Base-by-base conservation (phyloP, 768 basidiomycete genomes). In the Dendrothele bispora region DNA sequence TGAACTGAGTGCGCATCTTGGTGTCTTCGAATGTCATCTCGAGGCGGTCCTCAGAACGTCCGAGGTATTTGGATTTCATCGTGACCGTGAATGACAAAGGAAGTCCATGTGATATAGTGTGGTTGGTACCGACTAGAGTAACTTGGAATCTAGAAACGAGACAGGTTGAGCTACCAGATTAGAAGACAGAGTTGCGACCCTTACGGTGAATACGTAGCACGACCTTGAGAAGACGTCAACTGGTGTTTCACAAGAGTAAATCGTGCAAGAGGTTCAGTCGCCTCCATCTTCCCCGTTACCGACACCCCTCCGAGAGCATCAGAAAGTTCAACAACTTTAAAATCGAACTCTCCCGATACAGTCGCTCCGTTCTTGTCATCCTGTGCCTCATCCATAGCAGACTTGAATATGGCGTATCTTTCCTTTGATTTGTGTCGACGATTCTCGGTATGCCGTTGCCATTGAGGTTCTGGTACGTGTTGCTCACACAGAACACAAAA, bases 11-110 rank as follows among this genome's bases (percentile, higher is more conserved):
- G 6, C 61, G 56, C 7, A 76, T 63, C 22, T 66, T 65, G 0
- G 59, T 55, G 51, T 82, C 78, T 50, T 78, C 62, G 56, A 86
- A 79, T 0, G 70, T 43, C n/a, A 86, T 50, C 52, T 84, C 82
- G 3, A 79, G 50, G 1, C 79, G 73, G 37, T 80, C 80, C 42
- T 80, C 71, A 49, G 70, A 80, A 2, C 77, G 66, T 8, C 84
- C 83, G 25, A 45, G 51, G 15, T 47, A 36, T 26, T 10, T 29
- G 7, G 58, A 55, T 2, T 25, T 36, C 43, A 65, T 62, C 10
- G 36, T 49, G 4, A 64, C 46, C 1, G 20, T 8, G 15, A 65
- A 29, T 4, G 4, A n/a, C 2, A 52, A 20, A 4, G 25, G 15
- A 6, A 15, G 22, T 14, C 47, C 36, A 27, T 26, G 50, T n/a